Evolutionary conservation across 139 green algal genomes (phyloP).

Genomic region (Choricystis sp.): DNA sequence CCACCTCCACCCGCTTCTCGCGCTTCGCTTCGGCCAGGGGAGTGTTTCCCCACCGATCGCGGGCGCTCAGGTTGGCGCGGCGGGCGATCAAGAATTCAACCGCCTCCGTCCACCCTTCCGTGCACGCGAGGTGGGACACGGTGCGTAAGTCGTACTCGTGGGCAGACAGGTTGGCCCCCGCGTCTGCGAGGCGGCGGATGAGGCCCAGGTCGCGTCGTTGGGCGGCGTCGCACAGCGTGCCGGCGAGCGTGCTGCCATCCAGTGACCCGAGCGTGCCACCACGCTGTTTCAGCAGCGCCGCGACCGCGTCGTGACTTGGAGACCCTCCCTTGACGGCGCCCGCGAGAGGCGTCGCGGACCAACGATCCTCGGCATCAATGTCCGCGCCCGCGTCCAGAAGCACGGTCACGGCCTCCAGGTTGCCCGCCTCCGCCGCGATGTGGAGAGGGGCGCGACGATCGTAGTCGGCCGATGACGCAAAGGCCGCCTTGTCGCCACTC

Average conservation of each 20-base stretch:
- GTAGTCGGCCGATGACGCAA: too few relatives aligned
- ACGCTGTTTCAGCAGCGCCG: too few relatives aligned
- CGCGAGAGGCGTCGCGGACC: slow-evolving; percentile 26
- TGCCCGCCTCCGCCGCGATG: slow-evolving; percentile 39
- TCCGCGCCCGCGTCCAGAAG: slow-evolving; percentile 14
- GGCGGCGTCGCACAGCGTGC: not conserved
- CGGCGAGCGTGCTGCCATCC: not conserved
- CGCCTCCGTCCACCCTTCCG: slow-evolving; percentile 31
- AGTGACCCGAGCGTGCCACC: too few relatives aligned
- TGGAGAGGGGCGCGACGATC: slow-evolving; percentile 42
- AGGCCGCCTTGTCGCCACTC: slow-evolving; percentile 16
- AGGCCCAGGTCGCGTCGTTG: slow-evolving; percentile 13
- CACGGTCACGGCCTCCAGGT: slow-evolving; percentile 22
- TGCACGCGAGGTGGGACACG: slow-evolving; percentile 40
- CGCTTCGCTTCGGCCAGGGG: slow-evolving; percentile 26
- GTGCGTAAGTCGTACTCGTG: slow-evolving; percentile 42
- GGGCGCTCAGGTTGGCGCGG: slow-evolving; percentile 4
- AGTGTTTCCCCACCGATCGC: slow-evolving; percentile 27
- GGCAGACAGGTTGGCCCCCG: slow-evolving; percentile 24
- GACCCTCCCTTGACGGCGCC: not conserved
- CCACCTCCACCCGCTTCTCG: slow-evolving; percentile 11
- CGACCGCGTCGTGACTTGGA: too few relatives aligned
- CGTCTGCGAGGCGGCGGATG: slow-evolving; percentile 25
- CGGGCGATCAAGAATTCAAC: slow-evolving; percentile 23
- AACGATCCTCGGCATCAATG: slow-evolving; percentile 11